phyloP scores from a whole-genome alignment of 2,329 filamentous ascomycete species.

The Cordyceps militaris region DNA sequence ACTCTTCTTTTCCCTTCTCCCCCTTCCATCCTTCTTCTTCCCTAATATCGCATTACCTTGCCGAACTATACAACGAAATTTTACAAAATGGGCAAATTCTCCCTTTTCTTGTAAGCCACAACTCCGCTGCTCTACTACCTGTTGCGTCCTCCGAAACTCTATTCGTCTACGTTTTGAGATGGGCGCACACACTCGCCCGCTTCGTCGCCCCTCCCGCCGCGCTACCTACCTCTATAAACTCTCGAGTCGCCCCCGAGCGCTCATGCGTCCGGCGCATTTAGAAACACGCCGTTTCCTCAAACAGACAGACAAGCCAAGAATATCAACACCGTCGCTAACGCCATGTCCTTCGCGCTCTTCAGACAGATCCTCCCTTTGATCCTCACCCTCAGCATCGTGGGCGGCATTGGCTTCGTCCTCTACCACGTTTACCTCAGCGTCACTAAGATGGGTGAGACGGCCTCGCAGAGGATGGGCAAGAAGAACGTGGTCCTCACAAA shows the following conservation, averaged over 20 bases:
- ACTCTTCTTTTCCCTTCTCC: not conserved
- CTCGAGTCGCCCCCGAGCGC: too few relatives aligned
- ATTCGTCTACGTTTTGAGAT: not conserved
- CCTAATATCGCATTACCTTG: not conserved
- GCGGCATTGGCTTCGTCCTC: conserved; percentile 53
- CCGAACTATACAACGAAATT: not conserved
- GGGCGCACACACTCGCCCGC: too few relatives aligned
- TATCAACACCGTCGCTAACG: not conserved
- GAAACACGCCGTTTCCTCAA: not conserved
- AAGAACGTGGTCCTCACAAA: conserved; percentile 71
- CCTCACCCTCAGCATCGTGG: conserved; percentile 53
- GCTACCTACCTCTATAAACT: too few relatives aligned
- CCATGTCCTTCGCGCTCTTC: not conserved
- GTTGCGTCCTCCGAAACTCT: not conserved
- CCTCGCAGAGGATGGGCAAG: conserved; percentile 63
- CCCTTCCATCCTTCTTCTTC: not conserved
- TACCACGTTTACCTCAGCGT: conserved; percentile 68
- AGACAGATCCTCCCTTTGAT: conserved; percentile 53
- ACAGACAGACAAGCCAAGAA: not conserved
- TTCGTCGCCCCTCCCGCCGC: too few relatives aligned
- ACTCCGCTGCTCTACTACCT: not conserved
- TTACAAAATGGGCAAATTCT: conserved; percentile 3
- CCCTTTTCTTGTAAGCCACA: conserved; percentile 8
- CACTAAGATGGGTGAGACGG: conserved; percentile 57
- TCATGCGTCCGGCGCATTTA: not conserved